These are phyloP conservation scores for Lasiodiplodia theobromae DNA, from an alignment of 2,329 filamentous ascomycete genomes.

Conservation along the genomic window DNA sequence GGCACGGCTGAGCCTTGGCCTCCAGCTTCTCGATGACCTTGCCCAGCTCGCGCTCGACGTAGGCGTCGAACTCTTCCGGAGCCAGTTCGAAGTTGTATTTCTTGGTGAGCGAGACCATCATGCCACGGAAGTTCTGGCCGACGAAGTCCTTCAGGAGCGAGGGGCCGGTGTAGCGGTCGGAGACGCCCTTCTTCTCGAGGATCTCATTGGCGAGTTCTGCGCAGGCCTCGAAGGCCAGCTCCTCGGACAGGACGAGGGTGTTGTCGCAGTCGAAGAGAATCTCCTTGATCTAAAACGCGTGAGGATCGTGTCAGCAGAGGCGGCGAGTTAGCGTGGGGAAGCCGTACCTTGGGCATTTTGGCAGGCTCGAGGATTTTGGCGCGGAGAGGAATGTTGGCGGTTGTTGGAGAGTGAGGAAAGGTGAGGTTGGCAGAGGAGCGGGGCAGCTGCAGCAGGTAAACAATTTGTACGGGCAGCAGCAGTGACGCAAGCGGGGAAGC, in stretches of 20 bases:
- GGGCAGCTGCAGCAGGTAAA: slow-evolving; percentile 17
- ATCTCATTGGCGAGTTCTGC: slow-evolving; percentile 89
- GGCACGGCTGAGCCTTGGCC: slow-evolving; percentile 71
- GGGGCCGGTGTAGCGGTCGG: slow-evolving; percentile 76
- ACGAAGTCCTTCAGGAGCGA: slow-evolving; percentile 86
- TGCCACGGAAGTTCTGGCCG: slow-evolving; percentile 93
- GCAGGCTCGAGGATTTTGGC: slow-evolving; percentile 18
- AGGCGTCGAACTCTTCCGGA: slow-evolving; percentile 72
- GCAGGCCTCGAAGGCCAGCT: slow-evolving; percentile 89
- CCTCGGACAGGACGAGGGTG: slow-evolving; percentile 91
- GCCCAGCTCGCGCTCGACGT: slow-evolving; percentile 80
- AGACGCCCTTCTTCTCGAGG: slow-evolving; percentile 69
- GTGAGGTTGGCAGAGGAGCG: slow-evolving; percentile 15
- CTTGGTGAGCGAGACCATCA: slow-evolving; percentile 78
- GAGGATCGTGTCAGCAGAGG: neutral
- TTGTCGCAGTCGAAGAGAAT: slow-evolving; percentile 73
- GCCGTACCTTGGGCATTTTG: slow-evolving; percentile 22
- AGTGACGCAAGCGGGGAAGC: slow-evolving; percentile 27
- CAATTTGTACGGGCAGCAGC: slow-evolving; percentile 17
- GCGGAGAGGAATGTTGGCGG: slow-evolving; percentile 20
- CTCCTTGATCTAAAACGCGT: slow-evolving; percentile 51
- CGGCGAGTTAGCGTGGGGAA: neutral
- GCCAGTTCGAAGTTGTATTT: slow-evolving; percentile 76
- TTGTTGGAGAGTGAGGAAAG: neutral
- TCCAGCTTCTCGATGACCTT: slow-evolving; percentile 82